phyloP scores from a whole-genome alignment of 495 filamentous ascomycete species.

The Saxophila tyrrhenica region DNA sequence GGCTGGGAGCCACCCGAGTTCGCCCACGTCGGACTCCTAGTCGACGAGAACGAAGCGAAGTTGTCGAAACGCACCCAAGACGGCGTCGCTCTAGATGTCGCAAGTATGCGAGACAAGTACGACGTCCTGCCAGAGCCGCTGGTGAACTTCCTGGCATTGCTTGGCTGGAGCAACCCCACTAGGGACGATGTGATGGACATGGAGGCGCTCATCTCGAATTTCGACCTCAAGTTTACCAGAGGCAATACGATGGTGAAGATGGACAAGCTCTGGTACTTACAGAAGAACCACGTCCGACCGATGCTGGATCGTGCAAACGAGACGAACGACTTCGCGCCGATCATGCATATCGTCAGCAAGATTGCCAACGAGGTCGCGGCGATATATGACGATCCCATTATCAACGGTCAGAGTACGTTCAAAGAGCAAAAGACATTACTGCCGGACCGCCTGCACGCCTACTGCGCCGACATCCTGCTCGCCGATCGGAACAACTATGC shows the following conservation, averaged over 20 bases:
- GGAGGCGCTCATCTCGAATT: constrained; percentile 57
- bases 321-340: constrained; percentile 14
- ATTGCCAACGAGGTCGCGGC: constrained; percentile 1
- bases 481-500: constrained; percentile 53
- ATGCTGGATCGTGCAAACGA: constrained; percentile 11
- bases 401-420: constrained; percentile 17
- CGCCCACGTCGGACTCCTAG: constrained; percentile 79
- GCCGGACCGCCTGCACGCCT: constrained; percentile 16
- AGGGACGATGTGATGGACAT: constrained; percentile 59
- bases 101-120: constrained; percentile 49
- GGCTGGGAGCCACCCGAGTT: constrained; percentile 75
- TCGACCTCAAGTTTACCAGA: constrained; percentile 72
- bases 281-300: constrained; percentile 51
- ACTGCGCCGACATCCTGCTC: constrained; percentile 43
- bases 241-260: constrained; percentile 80
- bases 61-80: constrained; percentile 67
- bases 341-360: constrained; percentile 39
- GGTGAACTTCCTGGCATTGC: constrained; percentile 69
- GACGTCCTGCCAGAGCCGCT: constrained; percentile 64
- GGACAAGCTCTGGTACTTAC: constrained; percentile 69
- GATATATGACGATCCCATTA: constrained; percentile 6
- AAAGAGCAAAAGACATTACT: constrained; percentile 7
- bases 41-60: constrained; percentile 64
- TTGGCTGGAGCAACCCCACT: constrained; percentile 71
- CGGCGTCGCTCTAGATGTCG: constrained; percentile 52